Base-by-base conservation (phyloP, 164 flowering plant genomes). In the Umbellularia californica region DNA sequence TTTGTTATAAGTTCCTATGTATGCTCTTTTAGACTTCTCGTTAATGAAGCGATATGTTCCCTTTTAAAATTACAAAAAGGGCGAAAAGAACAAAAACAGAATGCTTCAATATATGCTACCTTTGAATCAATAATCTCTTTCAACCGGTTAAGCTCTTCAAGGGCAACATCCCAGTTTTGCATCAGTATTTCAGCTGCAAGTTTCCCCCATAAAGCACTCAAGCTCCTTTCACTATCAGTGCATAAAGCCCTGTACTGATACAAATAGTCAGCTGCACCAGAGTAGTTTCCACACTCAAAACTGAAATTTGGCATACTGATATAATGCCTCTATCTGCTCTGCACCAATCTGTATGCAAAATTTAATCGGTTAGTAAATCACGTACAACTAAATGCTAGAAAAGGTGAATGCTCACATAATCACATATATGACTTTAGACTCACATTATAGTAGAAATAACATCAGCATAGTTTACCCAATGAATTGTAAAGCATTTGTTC, bases 211-310 rank as follows among this genome's bases (percentile, higher is more conserved):
- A 90, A 81, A 17, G 98, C 98, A 85, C 92, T 92, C 80, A 92
- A 80, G 77, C 90, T 92, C 82, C 92, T 88, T 5, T 95, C 97
- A 84, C 84, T 84, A 77, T 91, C 90, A 25, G 91, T 90, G 87
- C 93, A 90, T 25, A 95, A 77, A 69, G 85, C 89, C 73, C 95
- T 80, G 79, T 92, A 95, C 88, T 95, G 98, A 75, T 95, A 91
- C 72, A 95, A 82, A 84, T 85, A 95, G 73, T 95, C 97, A 69
- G 98, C 97, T 76, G 98, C 98, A 68, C 95, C 97, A 27, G 98
- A 95, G 85, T 95, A 95, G 87, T 95, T 92, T 24, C 98, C 98
- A 77, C 98, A 95, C 77, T 95, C 98, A 83, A 82, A 95, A 95
- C 82, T 92, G 98, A 81, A 95, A 95, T 63, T 95, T 95, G 63